Percentiles rank a stretch among this genome's conserved stretches.
Evolutionary conservation across 2,329 filamentous ascomycete genomes (phyloP).

Genomic region (Cladorrhinum sp.): DNA sequence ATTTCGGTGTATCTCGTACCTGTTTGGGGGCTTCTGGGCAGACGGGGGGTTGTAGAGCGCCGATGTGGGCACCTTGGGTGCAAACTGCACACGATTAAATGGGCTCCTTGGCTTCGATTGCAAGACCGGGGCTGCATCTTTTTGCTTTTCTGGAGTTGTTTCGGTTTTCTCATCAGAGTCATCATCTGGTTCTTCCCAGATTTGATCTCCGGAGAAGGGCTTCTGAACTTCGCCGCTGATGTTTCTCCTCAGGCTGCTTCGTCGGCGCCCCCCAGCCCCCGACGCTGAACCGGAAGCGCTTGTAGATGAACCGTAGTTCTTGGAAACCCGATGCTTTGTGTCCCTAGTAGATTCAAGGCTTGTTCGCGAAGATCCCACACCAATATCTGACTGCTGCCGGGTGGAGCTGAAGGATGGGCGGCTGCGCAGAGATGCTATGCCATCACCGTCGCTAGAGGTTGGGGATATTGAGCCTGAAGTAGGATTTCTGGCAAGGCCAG

Average conservation of each 20-base stretch:
- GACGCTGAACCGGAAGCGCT: slow-evolving; percentile 36
- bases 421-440: slow-evolving; percentile 34
- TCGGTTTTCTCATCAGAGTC: slow-evolving; percentile 12
- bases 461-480: slow-evolving; percentile 47
- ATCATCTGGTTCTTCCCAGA: slow-evolving; percentile 83
- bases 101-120: slow-evolving; percentile 62
- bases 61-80: slow-evolving; percentile 40
- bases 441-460: slow-evolving; percentile 50
- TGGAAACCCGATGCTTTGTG: slow-evolving; percentile 28
- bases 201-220: slow-evolving; percentile 72
- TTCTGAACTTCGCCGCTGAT: slow-evolving; percentile 65
- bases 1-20: slow-evolving; percentile 73
- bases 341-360: slow-evolving; percentile 35
- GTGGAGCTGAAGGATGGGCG: slow-evolving; percentile 31
- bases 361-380: slow-evolving; percentile 27
- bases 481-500: slow-evolving; percentile 44
- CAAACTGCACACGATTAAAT: slow-evolving; percentile 59
- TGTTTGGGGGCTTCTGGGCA: slow-evolving; percentile 40
- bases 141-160: slow-evolving; percentile 24
- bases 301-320: slow-evolving; percentile 36
- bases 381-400: slow-evolving; percentile 16
- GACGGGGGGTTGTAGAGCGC: slow-evolving; percentile 38
- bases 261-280: slow-evolving; percentile 46
- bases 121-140: slow-evolving; percentile 40
- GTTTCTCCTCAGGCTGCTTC: slow-evolving; percentile 66